Base-by-base conservation (phyloP, 2,329 filamentous ascomycete genomes). In the Diaporthe sp. region DNA sequence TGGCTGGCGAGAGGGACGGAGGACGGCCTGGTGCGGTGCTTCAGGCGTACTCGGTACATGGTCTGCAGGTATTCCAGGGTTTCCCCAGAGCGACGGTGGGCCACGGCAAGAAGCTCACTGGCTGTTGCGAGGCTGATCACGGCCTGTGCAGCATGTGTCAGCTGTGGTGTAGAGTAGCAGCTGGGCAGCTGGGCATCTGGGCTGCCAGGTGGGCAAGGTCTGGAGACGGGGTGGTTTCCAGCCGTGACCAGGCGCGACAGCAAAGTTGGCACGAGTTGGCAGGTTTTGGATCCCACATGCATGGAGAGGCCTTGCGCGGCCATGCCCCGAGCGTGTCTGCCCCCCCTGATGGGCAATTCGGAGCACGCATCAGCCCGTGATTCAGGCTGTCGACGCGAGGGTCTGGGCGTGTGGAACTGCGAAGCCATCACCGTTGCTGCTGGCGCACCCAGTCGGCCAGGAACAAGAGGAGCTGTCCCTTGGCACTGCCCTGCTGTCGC, bases 191-290 rank as follows among this genome's bases (percentile, higher is more conserved):
- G 61, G 64, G 45, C 30, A 38, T 28, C 42, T 35, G 61, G 45
- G 28, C 30, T 3, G 42, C 22, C 47, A 19, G 45, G 47, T 45
- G n/a, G 58, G 58, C 40, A 64, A 13, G 17, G 3, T 50, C 45
- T 50, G 45, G 45, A 35, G 64, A 52, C 52, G 7, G 52, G 28
- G 52, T 19, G 9, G 30, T 60, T 19, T 58, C 33, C 15, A 6
- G 10, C 57, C 13, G 33, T 38, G 64, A 30, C 64, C 64, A 68
- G 64, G 8, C 45, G 64, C 64, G 22, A 30, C 9, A 6, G 47
- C 35, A 72, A 72, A 74, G 57, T 74, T 74, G 73, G 73, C 68
- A 74, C 22, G 38, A 71, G 67, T 74, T 72, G 73, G 73, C 73
- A 74, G 30, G 47, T 47, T 42, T n/a, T 55, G 57, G 45, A 66